Percentiles rank a stretch among this genome's conserved stretches.
Evolutionary conservation across 345 rosid genomes (phyloP).

Genomic region (Camelina sativa): DNA sequence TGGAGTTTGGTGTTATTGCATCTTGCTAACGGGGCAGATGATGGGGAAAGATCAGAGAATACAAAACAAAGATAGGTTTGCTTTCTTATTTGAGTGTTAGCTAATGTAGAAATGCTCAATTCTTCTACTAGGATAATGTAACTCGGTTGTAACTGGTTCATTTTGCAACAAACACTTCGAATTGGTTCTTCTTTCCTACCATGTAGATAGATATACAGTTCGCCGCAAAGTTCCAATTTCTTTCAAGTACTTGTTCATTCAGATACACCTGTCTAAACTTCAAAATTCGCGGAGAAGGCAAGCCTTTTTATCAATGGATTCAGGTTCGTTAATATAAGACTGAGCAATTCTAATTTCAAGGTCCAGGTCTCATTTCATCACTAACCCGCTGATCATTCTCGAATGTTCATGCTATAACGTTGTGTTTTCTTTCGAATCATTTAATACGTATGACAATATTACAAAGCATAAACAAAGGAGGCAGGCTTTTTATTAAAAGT

Average conservation of each 20-base stretch:
- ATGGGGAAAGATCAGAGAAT: constrained; percentile 13
- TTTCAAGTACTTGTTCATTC: not conserved
- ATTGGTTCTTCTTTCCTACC: not conserved
- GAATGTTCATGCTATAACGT: not conserved
- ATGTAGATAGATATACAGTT: not conserved
- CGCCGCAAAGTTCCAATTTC: not conserved
- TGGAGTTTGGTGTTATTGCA: constrained; percentile 14
- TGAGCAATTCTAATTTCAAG: not conserved
- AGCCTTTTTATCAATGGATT: no score
- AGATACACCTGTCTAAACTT: not conserved
- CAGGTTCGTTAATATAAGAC: not conserved
- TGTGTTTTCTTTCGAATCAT: not conserved
- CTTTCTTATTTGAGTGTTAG: constrained; percentile 22
- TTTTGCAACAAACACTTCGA: constrained; percentile 2
- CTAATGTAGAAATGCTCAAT: constrained; percentile 21
- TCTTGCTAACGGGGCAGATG: constrained; percentile 36
- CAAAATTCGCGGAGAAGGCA: no score
- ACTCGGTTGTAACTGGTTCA: constrained; percentile 6
- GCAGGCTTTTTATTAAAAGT: constrained; percentile 31
- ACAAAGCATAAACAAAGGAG: constrained; percentile 12
- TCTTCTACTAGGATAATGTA: constrained; percentile 20
- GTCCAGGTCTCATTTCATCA: not conserved
- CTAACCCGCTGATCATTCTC: not conserved
- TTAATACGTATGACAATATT: not conserved
- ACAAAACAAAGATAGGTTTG: constrained; percentile 30